A percentile compares a stretch with the other conserved stretches of the same genome.
Conservation (phyloP, 192 early-diverging fungal genomes). For the Coemansia sp. region DNA sequence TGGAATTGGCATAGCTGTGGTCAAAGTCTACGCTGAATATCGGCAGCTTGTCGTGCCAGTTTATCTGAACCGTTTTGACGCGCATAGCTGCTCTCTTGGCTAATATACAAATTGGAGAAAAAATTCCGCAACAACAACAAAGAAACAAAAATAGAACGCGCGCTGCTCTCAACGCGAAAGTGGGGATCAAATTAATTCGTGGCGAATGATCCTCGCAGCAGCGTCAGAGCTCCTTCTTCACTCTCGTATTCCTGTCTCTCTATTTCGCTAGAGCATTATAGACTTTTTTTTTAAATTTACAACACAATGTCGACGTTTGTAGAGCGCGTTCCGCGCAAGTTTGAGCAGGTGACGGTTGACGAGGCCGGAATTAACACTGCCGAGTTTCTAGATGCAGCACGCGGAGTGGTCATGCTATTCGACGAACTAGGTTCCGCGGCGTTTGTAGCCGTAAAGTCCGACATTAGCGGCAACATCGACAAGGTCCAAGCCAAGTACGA, state of each 20-base stretch:
- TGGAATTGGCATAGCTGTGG: constrained; percentile 35
- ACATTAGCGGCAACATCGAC: constrained; percentile 89
- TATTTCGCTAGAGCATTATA: neutral
- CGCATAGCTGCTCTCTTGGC: constrained; percentile 40
- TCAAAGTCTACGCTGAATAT: constrained; percentile 93
- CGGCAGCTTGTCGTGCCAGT: constrained; percentile 91
- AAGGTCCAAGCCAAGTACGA: constrained; percentile 69
- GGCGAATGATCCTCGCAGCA: too few relatives aligned
- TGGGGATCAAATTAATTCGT: neutral
- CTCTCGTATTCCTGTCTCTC: neutral
- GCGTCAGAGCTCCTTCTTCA: neutral
- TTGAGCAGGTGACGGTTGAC: constrained; percentile 62
- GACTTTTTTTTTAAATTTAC: neutral
- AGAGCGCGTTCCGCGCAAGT: constrained; percentile 63
- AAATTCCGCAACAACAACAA: neutral
- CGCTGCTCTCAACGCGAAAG: neutral
- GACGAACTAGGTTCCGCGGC: constrained; percentile 63
- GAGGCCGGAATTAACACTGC: constrained; percentile 68
- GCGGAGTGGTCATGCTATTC: constrained; percentile 71
- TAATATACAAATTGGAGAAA: constrained; percentile 2
- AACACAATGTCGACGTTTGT: constrained; percentile 41
- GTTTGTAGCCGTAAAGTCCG: constrained; percentile 83
- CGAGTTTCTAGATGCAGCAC: constrained; percentile 75
- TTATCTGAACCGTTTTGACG: constrained; percentile 79
- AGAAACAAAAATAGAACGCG: neutral